Conservation (phyloP, 2,329 filamentous ascomycete genomes). For the Colletotrichum lini region DNA sequence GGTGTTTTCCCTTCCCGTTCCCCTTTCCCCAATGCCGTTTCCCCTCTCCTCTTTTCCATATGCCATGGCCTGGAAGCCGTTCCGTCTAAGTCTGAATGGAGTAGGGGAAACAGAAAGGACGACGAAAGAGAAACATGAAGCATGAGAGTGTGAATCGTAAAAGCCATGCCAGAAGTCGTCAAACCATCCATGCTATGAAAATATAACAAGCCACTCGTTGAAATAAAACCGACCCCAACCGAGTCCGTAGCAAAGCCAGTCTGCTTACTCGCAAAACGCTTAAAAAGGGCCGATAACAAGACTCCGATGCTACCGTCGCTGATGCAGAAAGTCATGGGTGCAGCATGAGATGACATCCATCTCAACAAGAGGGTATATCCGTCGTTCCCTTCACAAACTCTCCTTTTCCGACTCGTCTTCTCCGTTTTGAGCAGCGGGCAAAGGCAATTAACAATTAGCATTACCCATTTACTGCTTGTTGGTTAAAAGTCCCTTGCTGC, state of each 20-base stretch:
- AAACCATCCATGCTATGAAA: background rate
- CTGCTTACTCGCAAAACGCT: constrained; percentile 15
- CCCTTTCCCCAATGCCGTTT: background rate
- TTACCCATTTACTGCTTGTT: constrained; percentile 38
- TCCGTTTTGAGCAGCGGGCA: constrained; percentile 23
- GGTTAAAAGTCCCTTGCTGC: background rate
- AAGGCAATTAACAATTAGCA: constrained; percentile 40
- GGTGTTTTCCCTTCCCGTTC: too few relatives aligned
- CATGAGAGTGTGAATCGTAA: background rate
- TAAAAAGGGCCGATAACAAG: background rate
- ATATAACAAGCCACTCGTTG: too few relatives aligned
- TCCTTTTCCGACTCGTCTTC: background rate
- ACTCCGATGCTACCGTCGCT: constrained; percentile 36
- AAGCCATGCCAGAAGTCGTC: background rate
- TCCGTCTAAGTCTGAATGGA: background rate
- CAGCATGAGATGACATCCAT: constrained; percentile 6
- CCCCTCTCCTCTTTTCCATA: background rate
- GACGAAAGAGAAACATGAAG: background rate
- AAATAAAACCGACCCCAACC: background rate
- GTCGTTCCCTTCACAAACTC: constrained; percentile 7
- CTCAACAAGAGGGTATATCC: constrained; percentile 35
- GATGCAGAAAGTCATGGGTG: constrained; percentile 34
- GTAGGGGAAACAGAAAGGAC: too few relatives aligned
- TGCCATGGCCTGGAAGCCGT: background rate
- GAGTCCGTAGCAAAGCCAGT: background rate